Conservation (phyloP, 768 basidiomycete species). For the Botryobasidium botryosum region DNA sequence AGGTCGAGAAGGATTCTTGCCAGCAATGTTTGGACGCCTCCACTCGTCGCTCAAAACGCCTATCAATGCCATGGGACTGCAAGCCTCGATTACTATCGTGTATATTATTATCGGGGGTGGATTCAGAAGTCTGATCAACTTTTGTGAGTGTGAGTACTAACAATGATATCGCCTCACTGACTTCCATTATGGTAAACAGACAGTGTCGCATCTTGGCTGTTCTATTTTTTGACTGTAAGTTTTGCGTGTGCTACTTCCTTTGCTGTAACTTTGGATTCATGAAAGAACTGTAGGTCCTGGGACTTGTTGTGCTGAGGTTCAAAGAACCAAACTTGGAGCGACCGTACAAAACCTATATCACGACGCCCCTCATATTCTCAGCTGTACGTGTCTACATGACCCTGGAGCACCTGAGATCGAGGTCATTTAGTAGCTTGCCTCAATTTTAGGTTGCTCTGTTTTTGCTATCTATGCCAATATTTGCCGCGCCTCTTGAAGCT, state of each 20-base stretch:
- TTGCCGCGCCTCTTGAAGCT: conserved; percentile 83
- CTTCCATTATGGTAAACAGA: conserved; percentile 14
- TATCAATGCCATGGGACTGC: conserved; percentile 69
- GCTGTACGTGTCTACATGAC: conserved; percentile 33
- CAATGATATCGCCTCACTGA: background rate
- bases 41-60: conserved; percentile 68
- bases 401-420: background rate
- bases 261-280: too few relatives aligned
- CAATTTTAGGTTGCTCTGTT: conserved; percentile 62
- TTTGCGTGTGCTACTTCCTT: background rate
- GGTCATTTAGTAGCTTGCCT: conserved; percentile 1
- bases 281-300: conserved; percentile 46
- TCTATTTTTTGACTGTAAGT: conserved; percentile 70
- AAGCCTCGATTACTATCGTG: conserved; percentile 50
- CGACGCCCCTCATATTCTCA: conserved; percentile 81
- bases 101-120: conserved; percentile 82
- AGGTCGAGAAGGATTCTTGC: conserved; percentile 75
- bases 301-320: conserved; percentile 69
- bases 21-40: conserved; percentile 62
- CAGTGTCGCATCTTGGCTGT: conserved; percentile 73
- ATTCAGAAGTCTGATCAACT: conserved; percentile 77
- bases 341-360: conserved; percentile 85
- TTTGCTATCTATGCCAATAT: conserved; percentile 82
- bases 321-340: conserved; percentile 84
- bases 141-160: conserved; percentile 26